phyloP scores from a whole-genome alignment of 495 filamentous ascomycete genomes.

The Penicillium canescens region DNA sequence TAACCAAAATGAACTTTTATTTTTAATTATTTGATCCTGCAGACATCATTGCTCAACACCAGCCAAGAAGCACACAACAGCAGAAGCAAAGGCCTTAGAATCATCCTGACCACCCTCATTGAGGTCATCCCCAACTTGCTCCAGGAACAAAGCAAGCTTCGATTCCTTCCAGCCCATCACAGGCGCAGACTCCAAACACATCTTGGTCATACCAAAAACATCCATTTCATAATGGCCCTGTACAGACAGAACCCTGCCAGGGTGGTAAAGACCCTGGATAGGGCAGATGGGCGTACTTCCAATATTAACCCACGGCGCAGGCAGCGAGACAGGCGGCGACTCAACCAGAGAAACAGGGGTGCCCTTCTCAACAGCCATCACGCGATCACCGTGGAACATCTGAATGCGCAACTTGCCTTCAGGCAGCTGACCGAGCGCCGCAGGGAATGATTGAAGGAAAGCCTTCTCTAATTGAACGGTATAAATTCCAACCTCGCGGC shows the following conservation, averaged over 20 bases:
- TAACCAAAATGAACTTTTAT: background rate
- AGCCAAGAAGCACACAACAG: slow-evolving; percentile 26
- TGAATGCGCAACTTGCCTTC: slow-evolving; percentile 30
- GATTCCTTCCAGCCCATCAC: slow-evolving; percentile 29
- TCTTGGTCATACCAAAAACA: slow-evolving; percentile 29
- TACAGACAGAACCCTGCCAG: slow-evolving; percentile 30
- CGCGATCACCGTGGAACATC: slow-evolving; percentile 41
- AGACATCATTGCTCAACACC: slow-evolving; percentile 21
- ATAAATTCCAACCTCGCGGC: slow-evolving; percentile 35
- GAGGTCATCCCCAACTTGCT: slow-evolving; percentile 27
- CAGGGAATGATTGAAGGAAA: slow-evolving; percentile 24
- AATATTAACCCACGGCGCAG: slow-evolving; percentile 32
- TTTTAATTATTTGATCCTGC: background rate
- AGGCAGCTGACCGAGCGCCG: slow-evolving; percentile 12
- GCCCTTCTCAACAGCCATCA: slow-evolving; percentile 29
- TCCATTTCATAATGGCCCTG: slow-evolving; percentile 44
- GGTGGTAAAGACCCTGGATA: slow-evolving; percentile 42
- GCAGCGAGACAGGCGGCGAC: slow-evolving; percentile 26
- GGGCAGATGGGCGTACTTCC: slow-evolving; percentile 34
- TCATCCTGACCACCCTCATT: slow-evolving; percentile 20
- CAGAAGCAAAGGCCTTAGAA: slow-evolving; percentile 23
- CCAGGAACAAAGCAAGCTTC: slow-evolving; percentile 26
- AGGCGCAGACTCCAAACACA: slow-evolving; percentile 31
- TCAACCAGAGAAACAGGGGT: slow-evolving; percentile 16
- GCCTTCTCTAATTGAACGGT: slow-evolving; percentile 24